Base-by-base conservation (phyloP, 352 stramenopile genomes). In the Blastocystis sp. region DNA sequence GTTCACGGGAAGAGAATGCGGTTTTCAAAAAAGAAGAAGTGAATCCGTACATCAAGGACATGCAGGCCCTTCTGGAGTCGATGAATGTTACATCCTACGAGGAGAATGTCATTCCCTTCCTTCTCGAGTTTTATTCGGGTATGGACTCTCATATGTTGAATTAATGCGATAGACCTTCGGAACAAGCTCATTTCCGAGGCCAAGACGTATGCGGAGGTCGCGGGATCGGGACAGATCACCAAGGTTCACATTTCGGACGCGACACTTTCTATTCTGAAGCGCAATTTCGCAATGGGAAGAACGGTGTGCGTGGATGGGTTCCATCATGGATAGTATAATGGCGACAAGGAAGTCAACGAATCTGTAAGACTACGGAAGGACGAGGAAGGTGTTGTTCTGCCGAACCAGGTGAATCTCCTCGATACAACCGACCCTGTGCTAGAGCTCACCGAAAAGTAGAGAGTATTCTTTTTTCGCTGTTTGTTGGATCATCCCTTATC, bases 61-160 rank as follows among this genome's bases (percentile, higher is more conserved):
- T 81, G 4, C 53, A 81, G 38, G 21, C 27, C 7, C 29, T 64
- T 3, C 32, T 81, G 48, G 27, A 46, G 16, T 63, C 27, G 11
- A 64, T 81, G 69, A 44, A 32, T 48, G 40, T 81, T 16, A 51
- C 69, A 40, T 61, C 69, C 46, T 81, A 81, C 27, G 69, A 81
- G 27, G 69, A 81, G 36, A 64, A 81, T n/a, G 69, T 81, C 21
- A 81, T 81, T 44, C 69, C 69, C 48, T 42, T 81, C 40, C 69
- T 81, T 46, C 34, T 81, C 29, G 48, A 81, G 48, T 81, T 81
- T 29, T 63, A 44, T 42, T 38, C 24, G 14, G 69, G 69, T 81
- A 51, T 27, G n/a, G n/a, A n/a, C 21, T 46, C 14, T 63, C 16
- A 6, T 27, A 24, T 48, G n/a, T 27, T 81, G n/a, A 24, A 11